Base-by-base conservation (phyloP, 352 stramenopile species). In the Peronosclerospora sorghi region DNA sequence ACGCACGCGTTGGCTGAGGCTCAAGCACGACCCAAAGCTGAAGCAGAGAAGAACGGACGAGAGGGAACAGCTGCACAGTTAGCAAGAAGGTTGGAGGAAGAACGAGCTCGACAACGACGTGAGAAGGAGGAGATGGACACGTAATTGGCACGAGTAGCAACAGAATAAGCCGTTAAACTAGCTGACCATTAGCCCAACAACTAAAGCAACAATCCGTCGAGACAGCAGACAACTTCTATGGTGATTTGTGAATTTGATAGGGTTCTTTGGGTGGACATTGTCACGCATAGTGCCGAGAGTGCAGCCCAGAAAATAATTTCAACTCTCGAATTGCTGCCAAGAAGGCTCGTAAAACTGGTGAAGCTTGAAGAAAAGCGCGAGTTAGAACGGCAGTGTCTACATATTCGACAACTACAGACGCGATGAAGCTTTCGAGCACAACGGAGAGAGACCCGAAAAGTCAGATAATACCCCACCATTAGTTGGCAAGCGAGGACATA, bases 321-420 rank as follows among this genome's bases (percentile, higher is more conserved):
- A 73, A 86, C 44, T 63, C 67, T 35, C 67, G 78, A 24, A 73
- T 91, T 9, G 74, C 69, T 1, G 68, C 72, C 4, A 90, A 86
- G 57, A 85, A 86, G 51, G 53, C 83, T 24, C 83, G 80, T n/a
- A 15, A 88, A 87, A 36, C 45, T 82, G 15, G 61, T 68, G 41
- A 74, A 91, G 17, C 52, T 91, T 1, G 68, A 87, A 41, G 69
- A 70, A 8, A 86, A 86, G 45, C 64, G 60, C 14, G 72, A 76
- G 34, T 27, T 72, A 9, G 74, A 84, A 49, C 65, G 62, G 0
- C 62, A 77, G 35, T 51, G 64, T 26, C 54, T 86, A 14, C 53
- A 65, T 27, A 21, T 64, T 5, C 56, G 71, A 17, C 60, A 81
- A 17, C 48, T 68, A 14, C 45, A 78, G 66, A 77, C 26, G 54